Conservation (phyloP, 23 red algal genomes). For the Gracilariopsis chorda region DNA sequence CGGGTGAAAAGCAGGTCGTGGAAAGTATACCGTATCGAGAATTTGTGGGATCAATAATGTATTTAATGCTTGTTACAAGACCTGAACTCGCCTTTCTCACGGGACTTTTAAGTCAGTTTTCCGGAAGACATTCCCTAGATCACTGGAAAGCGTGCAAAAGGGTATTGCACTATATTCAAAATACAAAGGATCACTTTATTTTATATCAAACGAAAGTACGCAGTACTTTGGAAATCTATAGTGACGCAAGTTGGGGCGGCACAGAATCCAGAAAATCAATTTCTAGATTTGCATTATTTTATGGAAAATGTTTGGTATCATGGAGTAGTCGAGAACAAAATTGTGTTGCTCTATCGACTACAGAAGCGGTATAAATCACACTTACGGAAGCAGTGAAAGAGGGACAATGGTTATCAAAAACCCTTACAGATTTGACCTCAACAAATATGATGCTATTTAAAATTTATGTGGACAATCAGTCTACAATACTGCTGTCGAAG, state of each 20-base stretch:
- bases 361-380: conserved; percentile 17
- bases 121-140: background rate
- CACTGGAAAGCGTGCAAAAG: conserved; percentile 8
- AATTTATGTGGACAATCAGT: conserved; percentile 14
- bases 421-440: background rate
- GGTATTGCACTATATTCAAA: background rate
- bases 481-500: background rate
- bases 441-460: background rate
- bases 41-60: conserved; percentile 20
- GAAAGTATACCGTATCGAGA: conserved; percentile 14
- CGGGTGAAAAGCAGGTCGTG: too few species aligned
- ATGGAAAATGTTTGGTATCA: background rate
- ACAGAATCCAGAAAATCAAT: background rate
- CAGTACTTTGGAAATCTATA: background rate
- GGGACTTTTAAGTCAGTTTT: background rate
- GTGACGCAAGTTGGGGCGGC: background rate
- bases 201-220: background rate
- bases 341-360: background rate
- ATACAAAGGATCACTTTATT: background rate
- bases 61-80: conserved; percentile 9
- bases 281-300: background rate
- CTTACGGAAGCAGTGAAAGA: background rate
- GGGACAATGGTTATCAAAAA: background rate
- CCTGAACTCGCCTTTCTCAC: background rate
- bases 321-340: background rate